Percentiles rank a stretch among this genome's conserved stretches.
Evolutionary conservation across 108 stramenopile genomes (phyloP).

Genomic region (Pseudonitzschia multiseries): DNA sequence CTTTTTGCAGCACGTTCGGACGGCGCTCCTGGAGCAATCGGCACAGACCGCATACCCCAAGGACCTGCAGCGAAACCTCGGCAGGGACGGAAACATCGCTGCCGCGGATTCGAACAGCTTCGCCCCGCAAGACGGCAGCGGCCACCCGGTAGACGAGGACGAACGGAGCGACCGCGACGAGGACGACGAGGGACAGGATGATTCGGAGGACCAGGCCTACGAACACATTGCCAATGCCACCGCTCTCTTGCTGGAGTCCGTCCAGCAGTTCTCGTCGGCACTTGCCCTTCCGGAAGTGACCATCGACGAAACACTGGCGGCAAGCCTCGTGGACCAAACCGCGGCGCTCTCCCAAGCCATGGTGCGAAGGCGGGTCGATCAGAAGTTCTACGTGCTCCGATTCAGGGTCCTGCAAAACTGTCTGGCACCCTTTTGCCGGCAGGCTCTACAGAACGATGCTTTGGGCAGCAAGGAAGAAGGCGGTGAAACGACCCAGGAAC

Average conservation of each 20-base stretch:
- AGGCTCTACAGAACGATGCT: constrained; percentile 17
- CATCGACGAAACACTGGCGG: constrained; percentile 56
- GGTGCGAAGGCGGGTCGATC: constrained; percentile 66
- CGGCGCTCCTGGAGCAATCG: constrained; percentile 45
- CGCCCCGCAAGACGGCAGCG: neutral
- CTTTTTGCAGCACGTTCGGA: constrained; percentile 66
- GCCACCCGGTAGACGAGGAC: neutral
- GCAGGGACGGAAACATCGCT: neutral
- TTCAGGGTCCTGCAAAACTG: constrained; percentile 62
- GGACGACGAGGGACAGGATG: constrained; percentile 32
- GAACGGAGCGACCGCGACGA: neutral
- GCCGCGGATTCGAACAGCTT: neutral
- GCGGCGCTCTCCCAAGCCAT: constrained; percentile 67
- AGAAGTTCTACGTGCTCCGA: constrained; percentile 62
- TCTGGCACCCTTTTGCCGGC: constrained; percentile 58
- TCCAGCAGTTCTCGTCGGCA: constrained; percentile 72
- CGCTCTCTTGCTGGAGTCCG: constrained; percentile 55
- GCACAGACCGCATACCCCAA: constrained; percentile 9
- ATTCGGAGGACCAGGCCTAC: constrained; percentile 53
- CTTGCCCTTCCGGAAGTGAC: constrained; percentile 71
- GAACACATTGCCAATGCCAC: constrained; percentile 60
- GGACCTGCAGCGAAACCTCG: constrained; percentile 11
- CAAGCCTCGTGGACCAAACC: constrained; percentile 70
- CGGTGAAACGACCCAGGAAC: constrained; percentile 26
- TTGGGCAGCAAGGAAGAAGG: neutral